Evolutionary conservation across 163 green algal genomes (phyloP), one percentile per base, ranked within the genome.

Genomic region (Trebouxiophyceae sp.): DNA sequence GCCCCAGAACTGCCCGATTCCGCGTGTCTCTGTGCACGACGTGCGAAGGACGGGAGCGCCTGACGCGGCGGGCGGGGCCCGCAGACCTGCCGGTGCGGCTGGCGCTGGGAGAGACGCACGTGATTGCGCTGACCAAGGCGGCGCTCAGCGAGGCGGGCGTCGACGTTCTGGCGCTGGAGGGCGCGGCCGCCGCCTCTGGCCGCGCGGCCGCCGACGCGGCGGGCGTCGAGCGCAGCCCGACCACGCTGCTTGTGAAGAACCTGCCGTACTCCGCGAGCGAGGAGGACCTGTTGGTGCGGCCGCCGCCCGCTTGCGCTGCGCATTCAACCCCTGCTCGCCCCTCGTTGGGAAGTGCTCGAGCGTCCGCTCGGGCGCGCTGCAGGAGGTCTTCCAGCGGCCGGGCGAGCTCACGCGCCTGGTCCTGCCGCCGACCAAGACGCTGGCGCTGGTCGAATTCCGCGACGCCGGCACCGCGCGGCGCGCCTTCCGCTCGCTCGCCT

Each of bases 221-320:
- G 16, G 0, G 84, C 91, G 39, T 50, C 39, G 39, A 50, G 39
- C 8, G 89, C 65, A 86, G 69, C 54, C 45, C 73, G 34, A 81
- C 65, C 1, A 74, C 75, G 22, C 74, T 99, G 45, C 76, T 98
- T 12, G 80, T 97, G 4, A 98, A 99, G 85, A 99, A 99, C 74
- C 68, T 99, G 81, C 93, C 93, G 0, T 97, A 89, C 69, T 66
- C 66, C 1, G 57, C 79, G 31, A 77, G 67, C 19, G 71, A 83
- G 45, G 75, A 76, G 12, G 91, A 96, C 60, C 70, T 97, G 30
- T 39, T 66, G 57, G 65, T 71, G 30, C 12, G 33, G 28, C 45
- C 22, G 19, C 8, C 8, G 16, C 39, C 8, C 39, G n/a, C n/a
- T n/a, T n/a, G n/a, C n/a, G n/a, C n/a, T n/a, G n/a, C n/a, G n/a